These are phyloP conservation scores for Mortierella sp. DNA, from an alignment of 371 early-diverging fungal species.

Conservation along the genomic window DNA sequence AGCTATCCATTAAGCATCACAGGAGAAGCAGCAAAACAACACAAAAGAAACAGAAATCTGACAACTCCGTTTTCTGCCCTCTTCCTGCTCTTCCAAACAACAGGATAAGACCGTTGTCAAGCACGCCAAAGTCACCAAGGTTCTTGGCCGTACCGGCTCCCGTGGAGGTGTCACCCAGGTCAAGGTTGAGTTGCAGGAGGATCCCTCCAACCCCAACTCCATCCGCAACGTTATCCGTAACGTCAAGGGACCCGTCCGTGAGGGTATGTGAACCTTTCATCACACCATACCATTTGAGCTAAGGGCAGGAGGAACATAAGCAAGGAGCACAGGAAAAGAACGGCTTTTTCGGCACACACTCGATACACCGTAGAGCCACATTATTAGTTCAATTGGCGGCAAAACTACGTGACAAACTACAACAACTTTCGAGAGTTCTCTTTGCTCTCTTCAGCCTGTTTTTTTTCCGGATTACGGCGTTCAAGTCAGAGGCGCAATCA, in stretches of 20 bases:
- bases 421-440: too few relatives aligned
- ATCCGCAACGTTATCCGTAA: conserved; percentile 98
- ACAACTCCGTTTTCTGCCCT: background rate
- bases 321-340: background rate
- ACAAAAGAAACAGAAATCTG: background rate
- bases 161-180: conserved; percentile 99
- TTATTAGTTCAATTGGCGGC: background rate
- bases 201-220: conserved; percentile 68
- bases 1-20: background rate
- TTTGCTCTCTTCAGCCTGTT: too few relatives aligned
- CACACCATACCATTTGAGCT: background rate
- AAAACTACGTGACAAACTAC: background rate
- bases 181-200: conserved; percentile 98
- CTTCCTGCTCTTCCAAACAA: background rate
- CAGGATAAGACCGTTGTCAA: conserved; percentile 88
- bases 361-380: too few relatives aligned
- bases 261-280: conserved; percentile 59
- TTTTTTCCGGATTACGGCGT: too few relatives aligned
- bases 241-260: conserved; percentile 99
- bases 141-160: conserved; percentile 99
- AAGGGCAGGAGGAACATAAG: background rate
- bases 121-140: conserved; percentile 95
- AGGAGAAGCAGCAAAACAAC: background rate
- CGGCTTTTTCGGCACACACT: too few relatives aligned
- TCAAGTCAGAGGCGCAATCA: too few relatives aligned